A percentile compares a stretch with the other conserved stretches of the same genome.
Evolutionary conservation across 1,284 basidiomycete genomes (phyloP).

Genomic region (Rhodofomes roseus): DNA sequence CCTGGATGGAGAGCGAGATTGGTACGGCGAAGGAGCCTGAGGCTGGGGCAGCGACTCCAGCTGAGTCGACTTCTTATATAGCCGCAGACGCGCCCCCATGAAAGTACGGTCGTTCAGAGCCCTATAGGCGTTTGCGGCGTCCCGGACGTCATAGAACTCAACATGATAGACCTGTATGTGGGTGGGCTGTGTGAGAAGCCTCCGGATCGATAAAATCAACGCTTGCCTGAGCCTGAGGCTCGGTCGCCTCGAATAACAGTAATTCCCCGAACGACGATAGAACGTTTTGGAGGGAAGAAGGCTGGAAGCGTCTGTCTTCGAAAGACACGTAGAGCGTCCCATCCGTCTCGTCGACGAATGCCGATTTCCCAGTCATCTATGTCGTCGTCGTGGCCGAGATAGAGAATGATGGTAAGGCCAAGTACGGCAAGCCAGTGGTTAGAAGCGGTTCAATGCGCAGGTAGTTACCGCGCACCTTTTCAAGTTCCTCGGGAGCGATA

Average conservation of each 20-base stretch:
- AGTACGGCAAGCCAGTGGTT: background rate
- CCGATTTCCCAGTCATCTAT: constrained; percentile 40
- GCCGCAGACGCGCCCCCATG: constrained; percentile 26
- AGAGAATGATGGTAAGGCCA: background rate
- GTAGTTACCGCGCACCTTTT: constrained; percentile 6
- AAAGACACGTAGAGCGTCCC: constrained; percentile 39
- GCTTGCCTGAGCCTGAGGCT: constrained; percentile 18
- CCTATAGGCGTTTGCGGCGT: constrained; percentile 44
- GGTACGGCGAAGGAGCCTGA: background rate
- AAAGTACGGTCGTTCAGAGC: constrained; percentile 31
- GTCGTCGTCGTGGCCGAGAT: background rate
- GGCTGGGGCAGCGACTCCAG: background rate
- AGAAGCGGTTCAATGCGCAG: background rate
- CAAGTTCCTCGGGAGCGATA: constrained; percentile 13
- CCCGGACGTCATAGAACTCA: constrained; percentile 62
- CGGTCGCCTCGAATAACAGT: constrained; percentile 15
- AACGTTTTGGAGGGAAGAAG: constrained; percentile 16
- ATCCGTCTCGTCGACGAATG: constrained; percentile 37
- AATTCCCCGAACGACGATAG: constrained; percentile 23
- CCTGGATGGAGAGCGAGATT: background rate
- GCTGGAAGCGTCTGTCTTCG: constrained; percentile 20
- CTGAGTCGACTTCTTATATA: constrained; percentile 20
- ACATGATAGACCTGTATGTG: constrained; percentile 42
- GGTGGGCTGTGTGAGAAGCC: background rate
- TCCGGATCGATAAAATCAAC: no score